A percentile compares a stretch with the other conserved stretches of the same genome.
These are phyloP conservation scores for Panicum miliaceum DNA, from an alignment of 176 grass and related monocot genomes.

Conservation along the genomic window DNA sequence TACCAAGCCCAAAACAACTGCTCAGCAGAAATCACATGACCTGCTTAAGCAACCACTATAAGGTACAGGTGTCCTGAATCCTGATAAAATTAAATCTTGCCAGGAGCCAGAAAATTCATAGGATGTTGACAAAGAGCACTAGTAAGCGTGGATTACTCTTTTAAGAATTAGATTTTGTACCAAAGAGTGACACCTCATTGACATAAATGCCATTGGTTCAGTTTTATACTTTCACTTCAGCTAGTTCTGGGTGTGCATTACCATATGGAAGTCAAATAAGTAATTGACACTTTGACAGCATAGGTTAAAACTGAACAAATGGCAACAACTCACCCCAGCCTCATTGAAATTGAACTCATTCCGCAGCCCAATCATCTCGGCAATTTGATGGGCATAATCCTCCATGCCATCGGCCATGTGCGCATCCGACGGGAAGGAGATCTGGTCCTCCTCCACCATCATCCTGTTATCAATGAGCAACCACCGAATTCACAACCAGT, in stretches of 20 bases:
- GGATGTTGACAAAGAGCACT: constrained; percentile 4
- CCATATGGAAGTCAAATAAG: constrained; percentile 1
- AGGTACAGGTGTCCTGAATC: not conserved
- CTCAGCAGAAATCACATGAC: not conserved
- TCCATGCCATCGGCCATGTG: constrained; percentile 92
- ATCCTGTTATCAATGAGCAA: constrained; percentile 66
- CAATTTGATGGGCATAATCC: constrained; percentile 95
- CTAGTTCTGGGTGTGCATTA: constrained; percentile 17
- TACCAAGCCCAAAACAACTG: not conserved
- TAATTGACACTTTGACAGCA: not conserved
- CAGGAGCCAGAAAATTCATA: not conserved
- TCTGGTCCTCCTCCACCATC: constrained; percentile 99
- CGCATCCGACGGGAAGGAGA: constrained; percentile 87
- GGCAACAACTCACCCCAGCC: constrained; percentile 70
- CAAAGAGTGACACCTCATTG: not conserved
- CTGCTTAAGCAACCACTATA: constrained; percentile 9
- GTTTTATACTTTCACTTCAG: not conserved
- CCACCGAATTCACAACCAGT: constrained; percentile 31
- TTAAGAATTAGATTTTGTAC: not conserved
- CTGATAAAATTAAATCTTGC: not conserved
- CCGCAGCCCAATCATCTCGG: constrained; percentile 94
- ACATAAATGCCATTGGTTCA: constrained; percentile 20
- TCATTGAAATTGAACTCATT: constrained; percentile 97
- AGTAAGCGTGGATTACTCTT: not conserved
- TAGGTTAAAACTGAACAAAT: constrained; percentile 22